phyloP scores from a whole-genome alignment of 331 rosid genomes.

The Dryas integrifolia region DNA sequence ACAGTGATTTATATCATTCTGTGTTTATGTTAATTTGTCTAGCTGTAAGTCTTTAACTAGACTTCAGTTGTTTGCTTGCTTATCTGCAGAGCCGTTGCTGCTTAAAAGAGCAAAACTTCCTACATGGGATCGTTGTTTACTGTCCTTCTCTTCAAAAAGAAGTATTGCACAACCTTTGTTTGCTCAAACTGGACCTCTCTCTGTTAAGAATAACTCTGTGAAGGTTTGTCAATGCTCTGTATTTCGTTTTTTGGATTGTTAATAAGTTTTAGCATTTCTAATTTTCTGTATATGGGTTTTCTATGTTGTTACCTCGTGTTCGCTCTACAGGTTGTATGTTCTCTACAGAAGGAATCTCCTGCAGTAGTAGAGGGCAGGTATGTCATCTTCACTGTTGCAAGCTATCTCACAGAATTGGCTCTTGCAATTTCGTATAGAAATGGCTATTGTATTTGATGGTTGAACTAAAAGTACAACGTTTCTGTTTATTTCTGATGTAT shows the following conservation, averaged over 20 bases:
- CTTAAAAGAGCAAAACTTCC: constrained; percentile 30
- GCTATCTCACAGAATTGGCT: neutral
- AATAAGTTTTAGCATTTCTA: neutral
- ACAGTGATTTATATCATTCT: neutral
- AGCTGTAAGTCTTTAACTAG: too few species aligned
- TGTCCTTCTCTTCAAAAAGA: constrained; percentile 20
- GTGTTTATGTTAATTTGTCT: neutral
- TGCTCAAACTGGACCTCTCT: constrained; percentile 26
- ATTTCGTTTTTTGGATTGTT: neutral
- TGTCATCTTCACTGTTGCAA: constrained; percentile 3
- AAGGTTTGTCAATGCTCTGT: constrained; percentile 37
- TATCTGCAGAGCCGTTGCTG: constrained; percentile 39
- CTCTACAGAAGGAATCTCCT: constrained; percentile 44
- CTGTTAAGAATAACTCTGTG: constrained; percentile 29
- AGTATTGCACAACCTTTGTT: constrained; percentile 26
- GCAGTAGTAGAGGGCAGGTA: constrained; percentile 70
- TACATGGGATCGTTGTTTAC: constrained; percentile 23
- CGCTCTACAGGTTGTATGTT: constrained; percentile 47
- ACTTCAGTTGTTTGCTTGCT: constrained; percentile 3
- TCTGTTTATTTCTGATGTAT: neutral
- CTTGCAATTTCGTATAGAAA: too few species aligned
- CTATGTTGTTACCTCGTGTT: constrained; percentile 8
- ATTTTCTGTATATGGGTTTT: neutral
- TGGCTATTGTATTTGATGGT: neutral
- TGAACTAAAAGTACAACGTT: neutral